Conservation (phyloP, 2,329 filamentous ascomycete species). For the Parascedosporium putredinis region DNA sequence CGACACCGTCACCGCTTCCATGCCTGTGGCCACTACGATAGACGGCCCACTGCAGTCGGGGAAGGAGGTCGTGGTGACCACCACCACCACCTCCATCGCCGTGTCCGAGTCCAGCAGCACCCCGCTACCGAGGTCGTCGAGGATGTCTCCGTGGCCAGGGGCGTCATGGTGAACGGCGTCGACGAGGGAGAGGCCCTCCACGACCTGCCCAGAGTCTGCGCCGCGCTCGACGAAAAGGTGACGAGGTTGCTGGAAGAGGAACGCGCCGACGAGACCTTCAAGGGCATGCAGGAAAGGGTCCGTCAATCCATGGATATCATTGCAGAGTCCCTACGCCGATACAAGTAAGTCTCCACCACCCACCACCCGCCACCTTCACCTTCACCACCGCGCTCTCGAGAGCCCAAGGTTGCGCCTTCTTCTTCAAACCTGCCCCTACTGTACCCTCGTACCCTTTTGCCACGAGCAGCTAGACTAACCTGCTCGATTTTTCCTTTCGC, state of each 20-base stretch:
- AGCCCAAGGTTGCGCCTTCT: too few relatives aligned
- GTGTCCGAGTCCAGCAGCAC: background rate
- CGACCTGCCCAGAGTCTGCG: conserved; percentile 31
- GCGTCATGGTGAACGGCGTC: background rate
- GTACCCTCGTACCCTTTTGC: conserved; percentile 9
- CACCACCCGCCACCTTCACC: too few relatives aligned
- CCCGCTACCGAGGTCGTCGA: background rate
- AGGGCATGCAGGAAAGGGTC: conserved; percentile 63
- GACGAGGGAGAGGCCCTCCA: background rate
- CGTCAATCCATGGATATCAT: conserved; percentile 63
- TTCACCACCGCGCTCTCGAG: too few relatives aligned
- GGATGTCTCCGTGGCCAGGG: background rate
- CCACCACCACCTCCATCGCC: background rate
- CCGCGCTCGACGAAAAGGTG: conserved; percentile 48
- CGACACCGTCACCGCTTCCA: background rate
- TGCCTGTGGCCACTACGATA: background rate
- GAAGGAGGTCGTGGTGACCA: background rate
- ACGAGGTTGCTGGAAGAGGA: conserved; percentile 54
- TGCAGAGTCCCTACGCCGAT: conserved; percentile 62
- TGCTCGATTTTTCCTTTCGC: background rate
- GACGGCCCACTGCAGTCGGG: background rate
- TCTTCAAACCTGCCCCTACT: too few relatives aligned
- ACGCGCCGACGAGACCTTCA: conserved; percentile 44
- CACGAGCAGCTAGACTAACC: too few relatives aligned
- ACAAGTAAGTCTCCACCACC: conserved; percentile 45